Evolutionary conservation across 768 basidiomycete genomes (phyloP), one percentile per base, ranked within the genome.

Genomic region (Pleurotus sapidus): DNA sequence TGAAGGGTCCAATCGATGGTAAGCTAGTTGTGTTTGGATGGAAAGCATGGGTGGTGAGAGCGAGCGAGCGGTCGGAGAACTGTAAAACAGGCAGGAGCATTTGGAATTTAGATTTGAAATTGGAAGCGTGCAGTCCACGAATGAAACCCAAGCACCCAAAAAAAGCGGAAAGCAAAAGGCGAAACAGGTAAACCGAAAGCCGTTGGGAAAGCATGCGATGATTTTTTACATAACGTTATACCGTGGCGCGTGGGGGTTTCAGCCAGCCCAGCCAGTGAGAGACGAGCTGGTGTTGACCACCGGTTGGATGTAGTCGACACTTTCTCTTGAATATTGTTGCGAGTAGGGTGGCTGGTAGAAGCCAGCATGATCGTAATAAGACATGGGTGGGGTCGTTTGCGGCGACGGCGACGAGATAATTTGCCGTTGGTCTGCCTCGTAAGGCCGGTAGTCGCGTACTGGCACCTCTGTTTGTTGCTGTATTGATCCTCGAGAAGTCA

Each of bases 241-340:
- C 12, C 42, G 42, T 17, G 20, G 5, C 1, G 11, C 42, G 42
- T 17, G 20, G 5, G 5, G 11, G 20, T 17, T 59, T 72, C 68
- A 77, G 11, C 78, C 78, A 43, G 81, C 78, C 78, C 78, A 79
- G 1, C 77, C 77, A 15, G 74, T 79, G 51, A 80, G 69, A 5
- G 78, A 80, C n/a, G 74, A 77, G 56, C 37, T 18, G n/a, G 51
- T 40, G 14, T 34, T 54, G 15, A 30, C 37, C 14, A 54, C 38
- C 6, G 51, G 51, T 3, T 42, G 51, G 12, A 15, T 20, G 27
- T 40, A 54, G 18, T 37, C 37, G 15, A 15, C 23, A 18, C 23
- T 54, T 25, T 51, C 49, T 34, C 49, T 51, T 3, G 37, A 17
- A 51, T 30, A 51, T 34, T 30, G 34, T 30, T 54, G 38, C 7